Conservation (phyloP, 352 stramenopile species). For the Phytophthora palmivora region DNA sequence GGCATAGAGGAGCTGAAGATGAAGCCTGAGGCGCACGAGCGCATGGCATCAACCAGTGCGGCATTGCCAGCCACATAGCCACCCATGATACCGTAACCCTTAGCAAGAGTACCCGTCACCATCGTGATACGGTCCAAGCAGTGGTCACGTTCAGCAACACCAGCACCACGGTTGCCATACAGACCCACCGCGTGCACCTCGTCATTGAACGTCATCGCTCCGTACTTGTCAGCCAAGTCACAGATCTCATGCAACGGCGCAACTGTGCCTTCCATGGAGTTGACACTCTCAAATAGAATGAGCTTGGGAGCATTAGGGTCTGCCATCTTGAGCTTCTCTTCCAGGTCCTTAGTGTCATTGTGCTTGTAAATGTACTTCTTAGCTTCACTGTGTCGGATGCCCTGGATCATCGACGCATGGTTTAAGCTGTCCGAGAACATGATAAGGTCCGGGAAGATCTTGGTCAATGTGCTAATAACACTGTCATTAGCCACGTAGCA, state of each 20-base stretch:
- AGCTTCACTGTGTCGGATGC: slow-evolving; percentile 79
- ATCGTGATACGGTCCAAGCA: slow-evolving; percentile 89
- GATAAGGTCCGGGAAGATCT: slow-evolving; percentile 91
- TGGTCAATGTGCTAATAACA: slow-evolving; percentile 87
- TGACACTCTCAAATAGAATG: slow-evolving; percentile 89
- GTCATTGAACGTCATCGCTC: slow-evolving; percentile 93
- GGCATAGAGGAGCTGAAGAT: slow-evolving; percentile 93
- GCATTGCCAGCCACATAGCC: slow-evolving; percentile 91
- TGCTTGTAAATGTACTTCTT: slow-evolving; percentile 90
- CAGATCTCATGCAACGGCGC: slow-evolving; percentile 87
- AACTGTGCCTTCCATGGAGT: slow-evolving; percentile 90
- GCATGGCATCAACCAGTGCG: slow-evolving; percentile 88
- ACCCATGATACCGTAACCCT: slow-evolving; percentile 92
- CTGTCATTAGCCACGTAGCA: slow-evolving; percentile 93
- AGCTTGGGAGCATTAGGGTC: slow-evolving; percentile 83
- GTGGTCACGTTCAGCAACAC: slow-evolving; percentile 89
- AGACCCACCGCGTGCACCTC: slow-evolving; percentile 91
- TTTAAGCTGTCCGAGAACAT: slow-evolving; percentile 93
- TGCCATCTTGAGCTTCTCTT: slow-evolving; percentile 76
- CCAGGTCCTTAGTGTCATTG: slow-evolving; percentile 84
- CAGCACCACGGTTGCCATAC: slow-evolving; percentile 87
- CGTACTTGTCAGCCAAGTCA: slow-evolving; percentile 90
- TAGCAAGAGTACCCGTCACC: slow-evolving; percentile 90
- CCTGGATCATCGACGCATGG: slow-evolving; percentile 91
- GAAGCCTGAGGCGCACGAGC: slow-evolving; percentile 86